phyloP scores from a whole-genome alignment of 306 rosid species.

The Quercus mongolica region DNA sequence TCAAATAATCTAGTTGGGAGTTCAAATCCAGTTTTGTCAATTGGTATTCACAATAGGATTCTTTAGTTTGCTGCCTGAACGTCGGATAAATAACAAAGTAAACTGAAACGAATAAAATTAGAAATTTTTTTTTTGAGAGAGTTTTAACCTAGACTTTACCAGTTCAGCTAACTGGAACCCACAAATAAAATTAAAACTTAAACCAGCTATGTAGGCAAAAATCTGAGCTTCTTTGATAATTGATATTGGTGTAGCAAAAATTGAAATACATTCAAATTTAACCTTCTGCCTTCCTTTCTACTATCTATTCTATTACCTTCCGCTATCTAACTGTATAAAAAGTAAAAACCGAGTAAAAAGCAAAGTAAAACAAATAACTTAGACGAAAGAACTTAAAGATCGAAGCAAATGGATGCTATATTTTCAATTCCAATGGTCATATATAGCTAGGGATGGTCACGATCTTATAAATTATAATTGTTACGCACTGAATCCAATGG shows the following conservation, averaged over 20 bases:
- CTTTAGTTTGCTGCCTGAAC: not conserved
- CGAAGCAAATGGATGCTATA: not conserved
- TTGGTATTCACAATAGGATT: not conserved
- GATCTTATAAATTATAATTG: slow-evolving; percentile 15
- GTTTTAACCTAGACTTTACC: too few relatives aligned
- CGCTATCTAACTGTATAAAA: slow-evolving; percentile 12
- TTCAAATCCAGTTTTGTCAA: not conserved
- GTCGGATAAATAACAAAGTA: not conserved
- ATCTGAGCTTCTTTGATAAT: slow-evolving; percentile 18
- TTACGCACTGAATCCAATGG: slow-evolving; percentile 42
- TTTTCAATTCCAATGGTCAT: slow-evolving; percentile 12
- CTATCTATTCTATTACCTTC: slow-evolving; percentile 25
- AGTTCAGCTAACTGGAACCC: too few relatives aligned
- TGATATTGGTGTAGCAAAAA: slow-evolving; percentile 20
- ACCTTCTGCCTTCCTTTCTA: not conserved
- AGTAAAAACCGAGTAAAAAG: not conserved
- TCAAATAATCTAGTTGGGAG: too few relatives aligned
- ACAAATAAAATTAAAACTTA: not conserved
- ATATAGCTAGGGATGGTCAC: slow-evolving; percentile 15
- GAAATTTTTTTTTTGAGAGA: not conserved
- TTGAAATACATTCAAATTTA: not conserved
- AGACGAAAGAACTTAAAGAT: not conserved
- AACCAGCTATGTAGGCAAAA: slow-evolving; percentile 9
- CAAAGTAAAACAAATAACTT: slow-evolving; percentile 8
- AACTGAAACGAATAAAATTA: not conserved